Base-by-base conservation (phyloP, 768 basidiomycete genomes). In the Suillus sp. region DNA sequence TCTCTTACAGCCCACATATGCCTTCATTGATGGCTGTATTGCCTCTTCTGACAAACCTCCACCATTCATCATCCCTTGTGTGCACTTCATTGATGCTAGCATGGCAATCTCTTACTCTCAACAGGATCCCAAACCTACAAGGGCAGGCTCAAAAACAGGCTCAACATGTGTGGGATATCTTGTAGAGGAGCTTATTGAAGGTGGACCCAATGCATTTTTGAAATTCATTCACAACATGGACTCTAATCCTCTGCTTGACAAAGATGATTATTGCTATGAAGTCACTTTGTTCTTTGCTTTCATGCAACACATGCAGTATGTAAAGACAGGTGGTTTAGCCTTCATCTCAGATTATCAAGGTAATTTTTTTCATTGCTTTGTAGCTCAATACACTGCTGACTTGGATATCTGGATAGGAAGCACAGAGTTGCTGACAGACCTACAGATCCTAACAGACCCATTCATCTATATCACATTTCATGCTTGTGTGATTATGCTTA, bases 271-370 rank as follows among this genome's bases (percentile, higher is more conserved):
- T 4, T n/a, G 43, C 2, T 51, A 64, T 34, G 35, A 67, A 10
- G 35, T 62, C 1, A 45, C 58, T 1, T 2, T 27, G 22, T 67
- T 65, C 14, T 62, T 67, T 2, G 37, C 25, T 0, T 67, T 67
- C 30, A 67, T 48, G 0, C 66, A 65, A 20, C 66, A 65, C 13
- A 47, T 67, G 1, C 66, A 67, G 32, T 65, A 65, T n/a, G 1
- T 45, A 0, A 57, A 51, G 35, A 63, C 56, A 0, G 27, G 51
- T 18, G 59, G 60, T 3, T 45, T 45, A 2, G 54, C 30, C 1
- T 67, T 60, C 22, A 60, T 65, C 11, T 62, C 62, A 0, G 62
- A 67, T n/a, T 65, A 65, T 42, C 62, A 66, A 57, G 65, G 59
- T 64, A 50, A 48, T 13, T 47, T n/a, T n/a, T n/a, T n/a, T n/a